A percentile compares a stretch with the other conserved stretches of the same genome.
These are phyloP conservation scores for Monascus ruber DNA, from an alignment of 2,329 filamentous ascomycete genomes.

Conservation along the genomic window DNA sequence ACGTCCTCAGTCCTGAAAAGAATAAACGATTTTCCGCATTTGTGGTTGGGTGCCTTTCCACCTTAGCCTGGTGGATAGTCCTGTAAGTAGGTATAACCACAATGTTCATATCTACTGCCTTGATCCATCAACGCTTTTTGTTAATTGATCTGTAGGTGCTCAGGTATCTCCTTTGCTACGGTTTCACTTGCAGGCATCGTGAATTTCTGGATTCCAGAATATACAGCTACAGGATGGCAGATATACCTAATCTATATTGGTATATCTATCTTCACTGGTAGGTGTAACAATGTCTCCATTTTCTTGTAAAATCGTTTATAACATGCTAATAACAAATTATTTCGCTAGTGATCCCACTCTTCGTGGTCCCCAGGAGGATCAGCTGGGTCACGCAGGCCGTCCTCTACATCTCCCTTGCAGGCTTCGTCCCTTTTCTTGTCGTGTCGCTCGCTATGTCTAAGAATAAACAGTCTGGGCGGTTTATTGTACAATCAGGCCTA, in stretches of 20 bases:
- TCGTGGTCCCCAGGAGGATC: slow-evolving; percentile 5
- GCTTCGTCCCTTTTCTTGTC: slow-evolving; percentile 16
- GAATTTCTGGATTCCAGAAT: slow-evolving; percentile 8
- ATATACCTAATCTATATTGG: slow-evolving; percentile 11
- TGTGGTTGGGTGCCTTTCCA: slow-evolving; percentile 14
- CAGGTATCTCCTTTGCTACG: slow-evolving; percentile 9
- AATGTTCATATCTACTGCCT: no score
- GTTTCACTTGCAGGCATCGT: slow-evolving; percentile 4
- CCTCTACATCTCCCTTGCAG: slow-evolving; percentile 8
- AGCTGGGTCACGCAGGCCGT: slow-evolving; percentile 7
- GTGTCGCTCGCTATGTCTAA: slow-evolving; percentile 12
- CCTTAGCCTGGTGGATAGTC: slow-evolving; percentile 10
- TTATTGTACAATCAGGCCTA: slow-evolving; percentile 7
- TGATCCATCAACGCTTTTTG: no score
- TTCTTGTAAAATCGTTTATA: no score
- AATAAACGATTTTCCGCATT: slow-evolving; percentile 9
- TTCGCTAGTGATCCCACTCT: slow-evolving; percentile 5
- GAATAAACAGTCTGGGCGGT: slow-evolving; percentile 6
- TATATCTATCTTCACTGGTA: no score
- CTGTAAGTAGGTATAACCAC: no score
- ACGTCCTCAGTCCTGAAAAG: slow-evolving; percentile 9
- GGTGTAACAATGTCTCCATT: no score
- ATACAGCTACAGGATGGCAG: slow-evolving; percentile 11
- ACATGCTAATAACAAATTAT: neutral
- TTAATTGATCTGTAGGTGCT: neutral